Evolutionary conservation across 768 basidiomycete genomes (phyloP).

Genomic region (Pleurotus pulmonarius): DNA sequence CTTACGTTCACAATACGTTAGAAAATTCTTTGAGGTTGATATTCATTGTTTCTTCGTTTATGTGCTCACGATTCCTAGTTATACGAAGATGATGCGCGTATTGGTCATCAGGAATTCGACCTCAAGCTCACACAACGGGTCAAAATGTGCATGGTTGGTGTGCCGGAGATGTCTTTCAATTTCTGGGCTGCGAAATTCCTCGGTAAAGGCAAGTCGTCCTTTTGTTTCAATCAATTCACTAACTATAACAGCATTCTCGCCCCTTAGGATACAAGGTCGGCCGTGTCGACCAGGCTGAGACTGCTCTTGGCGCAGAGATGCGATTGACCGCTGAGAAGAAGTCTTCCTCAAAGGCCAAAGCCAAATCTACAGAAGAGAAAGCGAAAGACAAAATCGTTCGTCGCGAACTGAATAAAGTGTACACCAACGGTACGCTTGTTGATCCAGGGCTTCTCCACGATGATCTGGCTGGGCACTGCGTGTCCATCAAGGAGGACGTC

Average conservation of each 20-base stretch:
- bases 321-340: conserved; percentile 75
- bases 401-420: conserved; percentile 89
- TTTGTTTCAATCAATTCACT: background rate
- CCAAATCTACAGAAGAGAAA: conserved; percentile 57
- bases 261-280: conserved; percentile 85
- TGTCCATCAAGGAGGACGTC: conserved; percentile 74
- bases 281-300: conserved; percentile 95
- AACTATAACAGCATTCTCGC: no score
- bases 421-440: conserved; percentile 94
- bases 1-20: conserved; percentile 17
- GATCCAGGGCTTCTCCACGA: conserved; percentile 86
- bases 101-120: conserved; percentile 94
- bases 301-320: conserved; percentile 96
- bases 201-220: conserved; percentile 54
- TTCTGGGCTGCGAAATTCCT: conserved; percentile 93
- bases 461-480: conserved; percentile 94
- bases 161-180: conserved; percentile 87
- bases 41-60: background rate
- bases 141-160: conserved; percentile 95
- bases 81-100: conserved; percentile 94
- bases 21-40: conserved; percentile 76
- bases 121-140: conserved; percentile 88
- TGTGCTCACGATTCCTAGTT: conserved; percentile 35
- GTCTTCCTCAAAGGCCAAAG: conserved; percentile 45
- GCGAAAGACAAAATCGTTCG: conserved; percentile 85